Conservation (phyloP, 192 early-diverging fungal species). For the Coemansia sp. region DNA sequence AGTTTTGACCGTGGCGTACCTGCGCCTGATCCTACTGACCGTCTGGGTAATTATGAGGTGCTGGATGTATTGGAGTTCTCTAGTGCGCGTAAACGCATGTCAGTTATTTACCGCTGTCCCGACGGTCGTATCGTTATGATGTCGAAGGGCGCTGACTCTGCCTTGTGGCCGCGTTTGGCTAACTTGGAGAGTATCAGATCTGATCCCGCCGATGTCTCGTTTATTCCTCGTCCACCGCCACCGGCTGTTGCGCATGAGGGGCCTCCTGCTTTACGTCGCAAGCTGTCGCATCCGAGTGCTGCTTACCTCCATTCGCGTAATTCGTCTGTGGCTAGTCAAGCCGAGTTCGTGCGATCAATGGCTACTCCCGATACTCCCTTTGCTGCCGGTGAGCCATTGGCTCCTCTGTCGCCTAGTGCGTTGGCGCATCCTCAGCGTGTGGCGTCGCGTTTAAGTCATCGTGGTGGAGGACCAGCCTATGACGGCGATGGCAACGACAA, state of each 20-base stretch:
- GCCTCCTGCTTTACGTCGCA: conserved; percentile 20
- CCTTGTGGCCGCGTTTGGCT: conserved; percentile 70
- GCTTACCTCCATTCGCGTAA: conserved; percentile 54
- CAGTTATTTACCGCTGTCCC: conserved; percentile 72
- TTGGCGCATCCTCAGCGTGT: background rate
- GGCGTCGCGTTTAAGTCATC: conserved; percentile 9
- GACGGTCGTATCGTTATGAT: conserved; percentile 78
- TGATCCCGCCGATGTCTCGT: conserved; percentile 23
- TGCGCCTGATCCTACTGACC: conserved; percentile 42
- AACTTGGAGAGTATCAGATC: conserved; percentile 26
- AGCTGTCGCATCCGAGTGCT: conserved; percentile 48
- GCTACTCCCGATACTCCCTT: background rate
- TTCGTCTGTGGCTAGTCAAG: conserved; percentile 43
- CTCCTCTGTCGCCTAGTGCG: background rate
- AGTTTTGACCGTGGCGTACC: conserved; percentile 61
- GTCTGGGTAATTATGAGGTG: conserved; percentile 59
- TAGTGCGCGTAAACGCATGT: conserved; percentile 89
- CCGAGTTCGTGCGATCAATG: background rate
- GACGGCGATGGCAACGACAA: background rate
- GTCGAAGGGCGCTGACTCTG: conserved; percentile 93
- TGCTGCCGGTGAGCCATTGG: background rate
- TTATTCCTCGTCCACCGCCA: conserved; percentile 34
- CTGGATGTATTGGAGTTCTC: conserved; percentile 86
- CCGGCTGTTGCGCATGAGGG: background rate
- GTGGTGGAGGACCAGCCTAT: background rate